Percentiles rank a stretch among this genome's conserved stretches.
Conservation (phyloP, 2,329 filamentous ascomycete species). For the Aspergillus sp. region DNA sequence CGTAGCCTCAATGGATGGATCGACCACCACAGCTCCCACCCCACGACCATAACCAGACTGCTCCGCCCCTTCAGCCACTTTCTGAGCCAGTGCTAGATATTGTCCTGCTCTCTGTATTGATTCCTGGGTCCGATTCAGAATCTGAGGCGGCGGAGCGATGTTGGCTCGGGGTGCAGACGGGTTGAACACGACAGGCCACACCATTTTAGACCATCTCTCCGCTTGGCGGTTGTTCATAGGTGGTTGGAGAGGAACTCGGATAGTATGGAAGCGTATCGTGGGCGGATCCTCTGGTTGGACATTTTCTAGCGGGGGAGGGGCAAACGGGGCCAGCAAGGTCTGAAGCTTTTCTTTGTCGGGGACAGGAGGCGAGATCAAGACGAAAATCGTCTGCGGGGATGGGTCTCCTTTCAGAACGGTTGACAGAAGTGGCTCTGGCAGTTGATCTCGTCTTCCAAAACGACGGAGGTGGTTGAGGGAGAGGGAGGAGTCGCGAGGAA, state of each 20-base stretch:
- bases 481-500: conserved; percentile 27
- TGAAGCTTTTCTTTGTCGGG: conserved; percentile 30
- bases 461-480: conserved; percentile 36
- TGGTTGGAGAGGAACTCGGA: conserved; percentile 36
- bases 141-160: conserved; percentile 37
- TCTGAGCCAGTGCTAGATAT: conserved; percentile 36
- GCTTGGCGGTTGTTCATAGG: conserved; percentile 37
- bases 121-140: conserved; percentile 28
- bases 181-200: conserved; percentile 44
- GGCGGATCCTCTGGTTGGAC: background rate
- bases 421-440: conserved; percentile 26
- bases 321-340: conserved; percentile 34
- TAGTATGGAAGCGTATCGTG: conserved; percentile 20
- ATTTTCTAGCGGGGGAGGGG: conserved; percentile 13
- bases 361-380: conserved; percentile 37
- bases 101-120: conserved; percentile 32
- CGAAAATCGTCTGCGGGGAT: conserved; percentile 32
- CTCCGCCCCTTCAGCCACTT: conserved; percentile 35
- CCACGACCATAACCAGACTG: conserved; percentile 31
- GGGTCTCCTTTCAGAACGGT: conserved; percentile 13
- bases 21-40: conserved; percentile 43
- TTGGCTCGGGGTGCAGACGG: conserved; percentile 39
- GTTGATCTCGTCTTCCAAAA: conserved; percentile 32
- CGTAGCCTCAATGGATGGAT: conserved; percentile 31
- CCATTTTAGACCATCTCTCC: conserved; percentile 34